A percentile compares a stretch with the other conserved stretches of the same genome.
These are phyloP conservation scores for Pseudocercospora macadamiae DNA, from an alignment of 2,329 filamentous ascomycete species.

Conservation along the genomic window DNA sequence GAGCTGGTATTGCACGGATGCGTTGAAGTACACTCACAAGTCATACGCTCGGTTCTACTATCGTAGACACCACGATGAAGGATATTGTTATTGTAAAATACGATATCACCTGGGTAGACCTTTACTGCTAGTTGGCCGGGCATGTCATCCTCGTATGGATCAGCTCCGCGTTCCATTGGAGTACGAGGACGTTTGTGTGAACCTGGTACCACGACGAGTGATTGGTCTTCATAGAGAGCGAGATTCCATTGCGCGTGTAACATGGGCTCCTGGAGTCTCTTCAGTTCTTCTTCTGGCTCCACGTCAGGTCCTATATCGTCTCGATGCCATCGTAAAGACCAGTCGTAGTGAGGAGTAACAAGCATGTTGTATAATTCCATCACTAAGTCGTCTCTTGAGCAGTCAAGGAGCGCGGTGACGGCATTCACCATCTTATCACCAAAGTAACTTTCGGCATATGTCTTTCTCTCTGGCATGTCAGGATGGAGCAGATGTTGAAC, in stretches of 20 bases:
- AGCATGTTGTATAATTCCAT: slow-evolving; percentile 91
- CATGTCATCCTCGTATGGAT: slow-evolving; percentile 64
- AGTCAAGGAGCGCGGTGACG: slow-evolving; percentile 65
- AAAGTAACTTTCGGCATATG: slow-evolving; percentile 75
- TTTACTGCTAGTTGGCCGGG: slow-evolving; percentile 67
- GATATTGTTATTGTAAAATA: slow-evolving; percentile 92
- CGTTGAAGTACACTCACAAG: slow-evolving; percentile 35
- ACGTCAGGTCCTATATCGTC: slow-evolving; percentile 77
- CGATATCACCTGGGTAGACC: slow-evolving; percentile 74
- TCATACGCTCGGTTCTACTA: slow-evolving; percentile 63
- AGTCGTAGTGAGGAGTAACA: slow-evolving; percentile 70
- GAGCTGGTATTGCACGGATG: neutral
- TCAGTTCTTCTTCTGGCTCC: slow-evolving; percentile 66
- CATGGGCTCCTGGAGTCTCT: slow-evolving; percentile 61
- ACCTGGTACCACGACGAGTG: slow-evolving; percentile 75
- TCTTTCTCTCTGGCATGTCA: slow-evolving; percentile 57
- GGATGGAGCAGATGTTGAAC: slow-evolving; percentile 79
- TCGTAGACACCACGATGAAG: slow-evolving; percentile 72
- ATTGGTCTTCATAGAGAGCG: slow-evolving; percentile 74
- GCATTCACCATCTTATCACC: slow-evolving; percentile 64
- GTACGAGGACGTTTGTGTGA: slow-evolving; percentile 74
- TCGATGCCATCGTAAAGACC: slow-evolving; percentile 80
- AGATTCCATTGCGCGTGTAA: slow-evolving; percentile 88
- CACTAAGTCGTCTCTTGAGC: slow-evolving; percentile 63
- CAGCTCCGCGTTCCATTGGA: slow-evolving; percentile 67